Base-by-base conservation (phyloP, 139 green algal genomes). In the Haematococcus sp. region DNA sequence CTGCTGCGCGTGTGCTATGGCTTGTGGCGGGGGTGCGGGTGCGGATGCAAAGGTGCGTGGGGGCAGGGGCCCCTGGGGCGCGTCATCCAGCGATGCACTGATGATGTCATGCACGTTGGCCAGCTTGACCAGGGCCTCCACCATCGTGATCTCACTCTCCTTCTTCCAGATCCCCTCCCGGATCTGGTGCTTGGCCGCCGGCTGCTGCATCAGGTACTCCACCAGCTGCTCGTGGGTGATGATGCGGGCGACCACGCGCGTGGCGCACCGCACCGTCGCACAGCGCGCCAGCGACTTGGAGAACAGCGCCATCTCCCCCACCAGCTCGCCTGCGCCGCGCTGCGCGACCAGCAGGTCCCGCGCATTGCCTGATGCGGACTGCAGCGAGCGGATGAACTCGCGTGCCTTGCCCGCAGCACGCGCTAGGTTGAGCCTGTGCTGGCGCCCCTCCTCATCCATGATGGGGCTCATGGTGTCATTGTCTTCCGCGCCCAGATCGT, bases 281-380 rank as follows among this genome's bases (percentile, higher is more conserved):
- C 66, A 72, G 32, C 81, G 73, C 63, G 68, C 49, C 52, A 80
- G 73, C 40, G 44, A 61, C 59, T 84, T 78, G 54, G 69, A 76
- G 75, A 87, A 87, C 56, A 87, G 70, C 23, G 74, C 73, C 81
- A 87, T 87, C 70, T 87, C 81, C 20, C 81, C 81, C 40, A 87
- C 55, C 60, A 87, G 70, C 60, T 87, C 81, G 22, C 81, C 81
- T 9, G 60, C 65, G n/a, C 77, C 72, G 9, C 78, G 74, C 67
- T 83, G 70, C 7, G 74, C 74, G 22, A 87, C 70, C 46, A 83
- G 64, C 61, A 87, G 60, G 28, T 79, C 76, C 2, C 33, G 32
- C 16, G 31, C 61, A 30, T 40, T 35, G 13, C 16, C 9, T 4
- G 31, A 54, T 2, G 73, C 68, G 2, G 49, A 30, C 51, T 81